These are phyloP conservation scores for Arachis hypogaea DNA, from an alignment of 306 rosid species.

Conservation along the genomic window DNA sequence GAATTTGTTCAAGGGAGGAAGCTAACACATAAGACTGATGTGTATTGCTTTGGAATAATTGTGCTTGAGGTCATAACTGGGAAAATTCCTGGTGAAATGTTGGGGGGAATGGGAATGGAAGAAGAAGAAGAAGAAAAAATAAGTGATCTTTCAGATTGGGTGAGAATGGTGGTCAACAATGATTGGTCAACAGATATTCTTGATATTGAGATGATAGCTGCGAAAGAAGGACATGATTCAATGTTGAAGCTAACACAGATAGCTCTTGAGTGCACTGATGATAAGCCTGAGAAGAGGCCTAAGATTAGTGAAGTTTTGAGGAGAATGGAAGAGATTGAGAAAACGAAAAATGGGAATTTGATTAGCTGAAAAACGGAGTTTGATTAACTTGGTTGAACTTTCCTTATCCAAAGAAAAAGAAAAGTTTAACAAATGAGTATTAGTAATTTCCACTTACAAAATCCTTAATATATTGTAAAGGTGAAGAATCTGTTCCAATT, in stretches of 20 bases:
- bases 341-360: conserved; percentile 39
- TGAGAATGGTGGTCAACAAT: conserved; percentile 61
- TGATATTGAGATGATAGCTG: conserved; percentile 60
- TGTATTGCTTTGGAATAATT: conserved; percentile 70
- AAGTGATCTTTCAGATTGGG: conserved; percentile 75
- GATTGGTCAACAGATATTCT: conserved; percentile 81
- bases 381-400: no score
- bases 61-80: conserved; percentile 75
- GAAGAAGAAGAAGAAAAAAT: conserved; percentile 34
- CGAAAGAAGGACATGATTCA: conserved; percentile 62
- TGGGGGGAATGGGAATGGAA: conserved; percentile 31
- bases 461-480: no score
- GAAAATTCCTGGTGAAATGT: conserved; percentile 60
- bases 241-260: conserved; percentile 68
- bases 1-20: conserved; percentile 63
- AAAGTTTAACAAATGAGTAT: background rate
- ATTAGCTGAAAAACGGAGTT: background rate
- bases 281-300: conserved; percentile 58
- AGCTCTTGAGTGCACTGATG: conserved; percentile 70
- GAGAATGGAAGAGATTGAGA: conserved; percentile 61
- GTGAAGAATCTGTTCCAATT: background rate
- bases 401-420: conserved; percentile 29
- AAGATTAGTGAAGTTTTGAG: conserved; percentile 56
- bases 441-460: background rate
- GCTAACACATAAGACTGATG: conserved; percentile 63